Evolutionary conservation across 2,329 filamentous ascomycete species (phyloP).

Genomic region (Lachnellula occidentalis): DNA sequence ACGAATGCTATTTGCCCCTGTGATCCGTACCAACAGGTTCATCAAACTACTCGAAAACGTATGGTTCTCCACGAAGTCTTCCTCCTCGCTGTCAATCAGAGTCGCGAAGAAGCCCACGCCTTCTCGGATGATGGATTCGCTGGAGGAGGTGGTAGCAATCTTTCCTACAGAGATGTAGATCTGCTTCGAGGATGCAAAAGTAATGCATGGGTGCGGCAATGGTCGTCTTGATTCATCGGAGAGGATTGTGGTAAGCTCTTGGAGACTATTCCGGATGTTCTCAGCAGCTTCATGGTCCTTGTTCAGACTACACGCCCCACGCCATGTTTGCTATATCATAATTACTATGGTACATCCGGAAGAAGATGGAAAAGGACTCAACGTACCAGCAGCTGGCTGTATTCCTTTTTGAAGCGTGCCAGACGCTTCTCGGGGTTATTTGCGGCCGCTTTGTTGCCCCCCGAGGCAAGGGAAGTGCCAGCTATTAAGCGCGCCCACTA

Average conservation of each 20-base stretch:
- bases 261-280: slow-evolving; percentile 55
- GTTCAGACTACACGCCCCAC: slow-evolving; percentile 54
- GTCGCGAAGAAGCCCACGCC: slow-evolving; percentile 84
- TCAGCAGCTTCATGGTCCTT: slow-evolving; percentile 57
- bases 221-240: slow-evolving; percentile 85
- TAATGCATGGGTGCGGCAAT: slow-evolving; percentile 84
- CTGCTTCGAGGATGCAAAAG: slow-evolving; percentile 78
- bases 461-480: slow-evolving; percentile 50
- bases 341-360: slow-evolving; percentile 2
- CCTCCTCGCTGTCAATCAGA: slow-evolving; percentile 92
- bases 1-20: slow-evolving; percentile 66
- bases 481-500: slow-evolving; percentile 65
- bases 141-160: slow-evolving; percentile 78
- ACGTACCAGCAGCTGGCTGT: slow-evolving; percentile 54
- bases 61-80: slow-evolving; percentile 83
- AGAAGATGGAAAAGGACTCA: background rate
- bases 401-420: slow-evolving; percentile 63
- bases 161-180: slow-evolving; percentile 87
- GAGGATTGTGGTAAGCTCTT: slow-evolving; percentile 64
- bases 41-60: slow-evolving; percentile 84
- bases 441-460: slow-evolving; percentile 53
- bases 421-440: slow-evolving; percentile 59
- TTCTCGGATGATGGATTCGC: slow-evolving; percentile 80
- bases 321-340: slow-evolving; percentile 49
- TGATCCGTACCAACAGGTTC: slow-evolving; percentile 75